phyloP scores from a whole-genome alignment of 805 yeast species.

The Hanseniaspora thailandica region DNA sequence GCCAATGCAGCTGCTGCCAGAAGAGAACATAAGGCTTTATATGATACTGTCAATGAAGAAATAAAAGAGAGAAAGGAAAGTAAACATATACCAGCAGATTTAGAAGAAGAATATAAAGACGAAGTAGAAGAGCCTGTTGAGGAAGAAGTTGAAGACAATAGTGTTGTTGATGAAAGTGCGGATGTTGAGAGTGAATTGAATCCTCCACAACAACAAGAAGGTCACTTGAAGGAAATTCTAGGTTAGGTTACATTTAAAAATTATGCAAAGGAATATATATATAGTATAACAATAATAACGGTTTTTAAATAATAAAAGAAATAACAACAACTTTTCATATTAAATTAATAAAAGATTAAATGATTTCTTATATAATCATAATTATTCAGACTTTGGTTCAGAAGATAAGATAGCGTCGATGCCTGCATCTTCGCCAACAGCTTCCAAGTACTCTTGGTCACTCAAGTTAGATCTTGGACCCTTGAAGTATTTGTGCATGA shows the following conservation, averaged over 20 bases:
- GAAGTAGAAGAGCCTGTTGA: neutral
- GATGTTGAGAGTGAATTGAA: slow-evolving; percentile 4
- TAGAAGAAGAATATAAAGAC: neutral
- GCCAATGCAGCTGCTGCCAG: slow-evolving; percentile 6
- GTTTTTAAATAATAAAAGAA: neutral
- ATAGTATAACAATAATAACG: neutral
- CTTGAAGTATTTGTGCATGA: slow-evolving; percentile 42
- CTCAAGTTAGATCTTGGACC: slow-evolving; percentile 41
- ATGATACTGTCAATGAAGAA: neutral
- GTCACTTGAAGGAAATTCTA: slow-evolving; percentile 6
- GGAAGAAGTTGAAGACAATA: neutral
- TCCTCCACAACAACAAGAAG: neutral
- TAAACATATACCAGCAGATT: neutral
- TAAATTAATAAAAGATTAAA: neutral
- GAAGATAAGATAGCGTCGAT: slow-evolving; percentile 21
- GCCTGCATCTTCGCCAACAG: slow-evolving; percentile 20
- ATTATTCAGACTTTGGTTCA: neutral
- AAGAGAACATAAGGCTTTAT: slow-evolving; percentile 4
- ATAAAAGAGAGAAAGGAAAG: slow-evolving; percentile 7
- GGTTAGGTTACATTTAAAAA: neutral
- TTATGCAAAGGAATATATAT: neutral
- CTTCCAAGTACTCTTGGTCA: slow-evolving; percentile 25
- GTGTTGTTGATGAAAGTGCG: neutral
- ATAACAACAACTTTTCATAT: neutral
- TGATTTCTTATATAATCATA: neutral